Percentiles rank a stretch among this genome's conserved stretches.
These are phyloP conservation scores for Pulicaria dysenterica DNA, from an alignment of 129 eudicot species.

Conservation along the genomic window DNA sequence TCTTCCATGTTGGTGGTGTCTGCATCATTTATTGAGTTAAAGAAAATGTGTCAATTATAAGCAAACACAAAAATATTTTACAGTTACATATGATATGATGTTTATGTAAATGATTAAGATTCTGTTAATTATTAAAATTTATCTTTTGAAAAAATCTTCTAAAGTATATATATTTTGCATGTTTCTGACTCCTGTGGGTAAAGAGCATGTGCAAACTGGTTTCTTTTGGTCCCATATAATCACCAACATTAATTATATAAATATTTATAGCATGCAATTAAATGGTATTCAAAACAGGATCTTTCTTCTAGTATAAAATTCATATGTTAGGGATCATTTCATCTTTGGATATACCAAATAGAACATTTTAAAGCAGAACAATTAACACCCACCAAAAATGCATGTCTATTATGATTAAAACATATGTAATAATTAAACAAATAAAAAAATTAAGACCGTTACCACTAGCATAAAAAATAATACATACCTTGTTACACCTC, in stretches of 20 bases:
- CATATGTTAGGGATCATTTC: neutral
- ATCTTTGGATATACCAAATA: neutral
- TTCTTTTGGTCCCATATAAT: slow-evolving; percentile 36
- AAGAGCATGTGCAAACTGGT: slow-evolving; percentile 44
- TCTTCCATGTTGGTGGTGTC: slow-evolving; percentile 98
- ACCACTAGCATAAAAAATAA: neutral
- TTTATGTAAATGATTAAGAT: neutral
- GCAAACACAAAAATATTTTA: too few relatives aligned
- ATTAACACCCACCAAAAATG: too few relatives aligned
- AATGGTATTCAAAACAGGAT: slow-evolving; percentile 21
- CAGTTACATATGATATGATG: too few relatives aligned
- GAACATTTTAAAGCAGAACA: too few relatives aligned
- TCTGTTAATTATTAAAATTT: slow-evolving; percentile 9
- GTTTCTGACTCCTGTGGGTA: slow-evolving; percentile 39
- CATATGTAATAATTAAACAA: too few relatives aligned
- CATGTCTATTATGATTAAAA: neutral
- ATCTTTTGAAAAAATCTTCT: slow-evolving; percentile 20
- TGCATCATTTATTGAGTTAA: slow-evolving; percentile 16
- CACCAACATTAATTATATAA: slow-evolving; percentile 30
- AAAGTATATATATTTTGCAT: slow-evolving; percentile 30
- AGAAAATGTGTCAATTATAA: too few relatives aligned
- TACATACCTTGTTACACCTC: slow-evolving; percentile 90
- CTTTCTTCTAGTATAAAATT: neutral
- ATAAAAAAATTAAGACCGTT: neutral
- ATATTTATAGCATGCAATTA: slow-evolving; percentile 29